phyloP scores from a whole-genome alignment of 1,139 yeast species.

The Hyphopichia wangnamkhiaoensis region DNA sequence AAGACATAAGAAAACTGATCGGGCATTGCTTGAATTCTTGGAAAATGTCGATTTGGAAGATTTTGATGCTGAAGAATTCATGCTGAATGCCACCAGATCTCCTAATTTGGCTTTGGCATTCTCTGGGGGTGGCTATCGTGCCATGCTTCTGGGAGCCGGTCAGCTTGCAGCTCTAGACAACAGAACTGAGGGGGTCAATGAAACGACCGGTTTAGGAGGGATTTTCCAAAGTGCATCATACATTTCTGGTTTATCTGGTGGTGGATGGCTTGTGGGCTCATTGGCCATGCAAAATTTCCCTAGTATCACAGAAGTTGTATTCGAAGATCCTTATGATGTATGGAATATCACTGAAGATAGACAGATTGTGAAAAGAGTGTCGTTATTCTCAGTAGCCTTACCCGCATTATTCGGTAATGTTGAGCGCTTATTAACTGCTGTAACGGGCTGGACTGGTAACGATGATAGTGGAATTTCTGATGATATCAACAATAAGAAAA shows the following conservation, averaged over 20 bases:
- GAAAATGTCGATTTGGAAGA: constrained; percentile 57
- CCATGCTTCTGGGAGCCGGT: constrained; percentile 91
- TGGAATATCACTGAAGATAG: constrained; percentile 38
- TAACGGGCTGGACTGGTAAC: constrained; percentile 19
- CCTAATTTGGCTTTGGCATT: constrained; percentile 71
- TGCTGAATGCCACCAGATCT: constrained; percentile 32
- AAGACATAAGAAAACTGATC: constrained; percentile 55
- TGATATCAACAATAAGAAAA: constrained; percentile 29
- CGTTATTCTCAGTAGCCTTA: constrained; percentile 20
- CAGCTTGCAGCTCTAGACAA: constrained; percentile 77
- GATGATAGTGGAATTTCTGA: constrained; percentile 24
- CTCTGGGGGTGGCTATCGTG: constrained; percentile 92
- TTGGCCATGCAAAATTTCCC: constrained; percentile 36
- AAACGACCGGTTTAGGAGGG: constrained; percentile 40
- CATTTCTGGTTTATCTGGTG: constrained; percentile 42
- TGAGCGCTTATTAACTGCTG: constrained; percentile 28
- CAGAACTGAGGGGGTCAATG: constrained; percentile 60
- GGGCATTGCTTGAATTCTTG: constrained; percentile 57
- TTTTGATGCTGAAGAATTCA: constrained; percentile 53
- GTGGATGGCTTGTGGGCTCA: constrained; percentile 40
- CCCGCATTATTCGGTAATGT: constrained; percentile 25
- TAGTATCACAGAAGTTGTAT: constrained; percentile 34
- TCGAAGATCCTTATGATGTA: constrained; percentile 28
- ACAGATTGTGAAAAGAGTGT: constrained; percentile 28
- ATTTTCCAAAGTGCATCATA: constrained; percentile 40